phyloP scores from a whole-genome alignment of 139 green algal genomes.

The Chloropicon primus region DNA sequence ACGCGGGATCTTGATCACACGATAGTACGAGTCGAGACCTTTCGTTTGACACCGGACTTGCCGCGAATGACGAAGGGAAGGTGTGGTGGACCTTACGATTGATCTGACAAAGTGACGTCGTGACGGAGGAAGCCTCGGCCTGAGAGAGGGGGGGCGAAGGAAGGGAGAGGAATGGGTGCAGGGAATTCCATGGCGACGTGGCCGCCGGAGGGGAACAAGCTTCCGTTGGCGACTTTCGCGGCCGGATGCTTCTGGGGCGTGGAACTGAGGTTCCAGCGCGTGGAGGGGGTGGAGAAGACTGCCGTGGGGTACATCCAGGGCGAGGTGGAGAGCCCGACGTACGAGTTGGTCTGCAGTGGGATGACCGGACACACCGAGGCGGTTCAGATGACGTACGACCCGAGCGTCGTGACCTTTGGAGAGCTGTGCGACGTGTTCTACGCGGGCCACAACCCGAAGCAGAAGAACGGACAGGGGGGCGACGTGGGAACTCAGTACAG shows the following conservation, averaged over 20 bases:
- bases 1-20: no score
- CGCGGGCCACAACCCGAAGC: constrained; percentile 55
- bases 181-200: neutral
- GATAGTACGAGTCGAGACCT: no score
- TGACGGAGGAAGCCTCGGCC: no score
- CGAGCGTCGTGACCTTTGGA: constrained; percentile 37
- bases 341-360: constrained; percentile 72
- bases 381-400: constrained; percentile 66
- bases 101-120: no score
- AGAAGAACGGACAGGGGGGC: constrained; percentile 52
- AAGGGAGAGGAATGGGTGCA: neutral
- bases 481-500: constrained; percentile 73
- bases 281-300: constrained; percentile 64
- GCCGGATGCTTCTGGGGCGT: constrained; percentile 78
- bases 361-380: constrained; percentile 71
- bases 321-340: constrained; percentile 36
- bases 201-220: neutral
- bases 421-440: constrained; percentile 61
- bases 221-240: constrained; percentile 37
- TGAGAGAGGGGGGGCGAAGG: neutral
- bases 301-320: constrained; percentile 57
- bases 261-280: constrained; percentile 54
- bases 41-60: no score
- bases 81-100: no score
- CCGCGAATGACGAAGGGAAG: no score